Base-by-base conservation (phyloP, 2,329 filamentous ascomycete species). In the Hansfordia pulvinata region DNA sequence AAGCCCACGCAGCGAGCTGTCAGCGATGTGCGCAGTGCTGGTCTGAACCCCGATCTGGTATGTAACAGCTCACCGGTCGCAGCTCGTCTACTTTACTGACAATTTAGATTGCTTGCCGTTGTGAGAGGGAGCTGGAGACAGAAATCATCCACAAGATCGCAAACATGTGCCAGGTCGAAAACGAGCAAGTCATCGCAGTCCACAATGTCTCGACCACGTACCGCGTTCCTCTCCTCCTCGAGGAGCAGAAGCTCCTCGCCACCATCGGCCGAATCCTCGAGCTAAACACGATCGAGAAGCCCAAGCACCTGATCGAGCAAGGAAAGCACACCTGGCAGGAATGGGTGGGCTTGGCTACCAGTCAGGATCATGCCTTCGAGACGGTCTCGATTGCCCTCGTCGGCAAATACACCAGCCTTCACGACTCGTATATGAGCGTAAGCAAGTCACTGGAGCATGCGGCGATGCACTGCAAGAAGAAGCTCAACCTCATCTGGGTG, bases 1-100 rank as follows among this genome's bases (percentile, higher is more conserved):
- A 96, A 96, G 60, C 90, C 90, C 0, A 98, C 90, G 0, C 90
- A 98, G 52, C 74, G 83, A 43, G 83, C 88, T 15, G 84, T 96
- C 43, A 77, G 77, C 46, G 73, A 80, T 42, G 76, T 86, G 35
- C 77, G 88, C 35, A 86, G 80, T 46, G 78, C 81, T 35, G 85
- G 85, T 46, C 55, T 83, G 29, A 69, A 64, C 32, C 77, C 76
- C 2, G 76, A 81, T 41, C 47, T 90, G 49, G 73, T 79, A 56
- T 32, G 58, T 43, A 12, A 12, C 6, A 11, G 10, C 16, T 17
- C 13, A 10, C 20, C 5, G 21, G 12, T 13, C 13, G 10, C n/a
- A 6, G 5, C 14, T 28, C 39, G 31, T 37, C 27, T 17, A 22
- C 10, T 10, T 9, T 17, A 9, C 10, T 35, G 46, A 36, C 13